A percentile compares a stretch with the other conserved stretches of the same genome.
Evolutionary conservation across 208 protist species (phyloP).

Genomic region (Trypanosoma congolense): DNA sequence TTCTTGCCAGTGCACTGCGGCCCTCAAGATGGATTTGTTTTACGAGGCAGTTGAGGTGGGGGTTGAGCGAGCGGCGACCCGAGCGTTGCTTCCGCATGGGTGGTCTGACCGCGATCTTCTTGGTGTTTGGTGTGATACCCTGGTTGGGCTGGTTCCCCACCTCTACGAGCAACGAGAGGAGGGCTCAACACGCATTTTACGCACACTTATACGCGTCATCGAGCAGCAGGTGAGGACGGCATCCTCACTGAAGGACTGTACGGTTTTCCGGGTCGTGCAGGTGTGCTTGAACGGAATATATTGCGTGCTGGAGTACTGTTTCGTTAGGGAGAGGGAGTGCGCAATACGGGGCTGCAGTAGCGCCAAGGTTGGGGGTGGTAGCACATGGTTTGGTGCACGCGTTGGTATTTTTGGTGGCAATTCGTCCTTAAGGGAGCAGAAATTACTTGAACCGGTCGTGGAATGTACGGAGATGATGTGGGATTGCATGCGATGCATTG

Average conservation of each 20-base stretch:
- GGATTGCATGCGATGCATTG: conserved; percentile 4
- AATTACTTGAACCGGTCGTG: background rate
- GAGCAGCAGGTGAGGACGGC: conserved; percentile 2
- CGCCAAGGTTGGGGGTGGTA: background rate
- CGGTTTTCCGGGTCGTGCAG: conserved; percentile 4
- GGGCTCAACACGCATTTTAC: conserved; percentile 1
- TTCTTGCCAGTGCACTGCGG: background rate
- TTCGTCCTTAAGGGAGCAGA: background rate
- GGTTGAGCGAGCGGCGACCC: conserved; percentile 4
- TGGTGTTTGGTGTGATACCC: conserved; percentile 12
- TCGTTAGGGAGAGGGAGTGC: background rate
- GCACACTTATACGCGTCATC: conserved; percentile 8
- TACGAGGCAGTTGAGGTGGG: conserved; percentile 8
- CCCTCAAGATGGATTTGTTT: background rate
- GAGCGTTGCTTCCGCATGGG: conserved; percentile 5
- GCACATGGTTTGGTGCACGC: conserved; percentile 6
- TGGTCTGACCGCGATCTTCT: conserved; percentile 11
- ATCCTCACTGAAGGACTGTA: background rate
- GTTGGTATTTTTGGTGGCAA: conserved; percentile 4
- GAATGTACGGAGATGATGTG: background rate
- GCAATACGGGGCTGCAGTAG: background rate
- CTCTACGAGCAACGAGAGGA: conserved; percentile 1
- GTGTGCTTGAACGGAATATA: conserved; percentile 11
- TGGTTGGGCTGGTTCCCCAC: conserved; percentile 14
- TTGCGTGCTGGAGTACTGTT: conserved; percentile 8